A percentile compares a stretch with the other conserved stretches of the same genome.
Evolutionary conservation across 176 grass and related monocot genomes (phyloP).

Genomic region (Aegilops speltoides): DNA sequence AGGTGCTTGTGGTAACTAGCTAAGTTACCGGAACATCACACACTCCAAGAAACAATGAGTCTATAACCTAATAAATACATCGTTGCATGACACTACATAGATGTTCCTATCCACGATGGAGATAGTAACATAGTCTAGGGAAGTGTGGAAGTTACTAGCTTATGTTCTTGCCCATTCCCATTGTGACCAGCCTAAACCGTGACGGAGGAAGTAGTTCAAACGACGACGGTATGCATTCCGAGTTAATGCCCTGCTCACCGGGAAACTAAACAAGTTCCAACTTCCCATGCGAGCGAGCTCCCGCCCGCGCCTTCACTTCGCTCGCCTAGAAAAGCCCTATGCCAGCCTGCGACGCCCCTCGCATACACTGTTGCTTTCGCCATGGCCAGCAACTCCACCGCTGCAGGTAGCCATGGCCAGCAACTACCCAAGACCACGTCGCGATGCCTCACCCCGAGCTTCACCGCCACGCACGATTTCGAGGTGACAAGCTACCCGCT

Average conservation of each 20-base stretch:
- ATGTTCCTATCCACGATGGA: too few species aligned
- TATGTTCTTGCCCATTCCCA: too few species aligned
- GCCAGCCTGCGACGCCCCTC: background rate
- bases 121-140: too few species aligned
- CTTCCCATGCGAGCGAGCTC: background rate
- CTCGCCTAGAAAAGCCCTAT: background rate
- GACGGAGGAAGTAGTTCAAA: too few species aligned
- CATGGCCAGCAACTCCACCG: background rate
- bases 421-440: background rate
- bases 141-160: too few species aligned
- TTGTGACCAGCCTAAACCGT: too few species aligned
- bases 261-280: background rate
- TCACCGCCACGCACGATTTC: background rate
- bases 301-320: background rate
- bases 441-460: background rate
- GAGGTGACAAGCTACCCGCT: background rate
- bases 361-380: background rate
- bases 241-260: background rate
- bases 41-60: too few species aligned
- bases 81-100: too few species aligned
- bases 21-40: too few species aligned
- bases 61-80: too few species aligned
- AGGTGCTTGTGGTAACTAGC: too few species aligned
- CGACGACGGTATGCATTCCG: background rate
- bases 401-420: background rate